A percentile compares a stretch with the other conserved stretches of the same genome.
Conservation (phyloP, 2,329 filamentous ascomycete genomes). For the Trichoderma simmonsii region DNA sequence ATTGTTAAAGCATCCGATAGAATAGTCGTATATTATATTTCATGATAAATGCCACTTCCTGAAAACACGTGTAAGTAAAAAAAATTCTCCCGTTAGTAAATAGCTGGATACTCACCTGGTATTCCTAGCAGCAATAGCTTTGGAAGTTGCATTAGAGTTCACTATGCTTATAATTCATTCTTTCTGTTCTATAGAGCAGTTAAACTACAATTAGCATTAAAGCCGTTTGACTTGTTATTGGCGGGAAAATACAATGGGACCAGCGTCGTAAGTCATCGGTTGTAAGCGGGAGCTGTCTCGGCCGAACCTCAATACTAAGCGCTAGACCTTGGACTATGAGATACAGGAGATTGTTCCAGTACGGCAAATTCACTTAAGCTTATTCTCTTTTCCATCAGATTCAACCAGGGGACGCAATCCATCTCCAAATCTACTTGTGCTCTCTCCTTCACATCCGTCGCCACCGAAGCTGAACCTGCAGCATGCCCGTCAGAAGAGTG, state of each 20-base stretch:
- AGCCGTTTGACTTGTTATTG: not conserved
- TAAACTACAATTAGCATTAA: not conserved
- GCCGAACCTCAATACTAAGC: not conserved
- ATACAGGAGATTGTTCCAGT: not conserved
- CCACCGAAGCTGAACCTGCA: not conserved
- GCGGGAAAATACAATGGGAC: not conserved
- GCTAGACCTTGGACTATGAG: not conserved
- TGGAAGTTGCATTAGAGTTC: too few relatives aligned
- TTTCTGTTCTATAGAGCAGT: not conserved
- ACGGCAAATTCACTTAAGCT: not conserved
- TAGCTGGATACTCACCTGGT: too few relatives aligned
- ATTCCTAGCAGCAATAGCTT: rapidly evolving
- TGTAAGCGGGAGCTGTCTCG: not conserved
- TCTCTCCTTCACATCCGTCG: not conserved
- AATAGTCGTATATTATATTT: not conserved
- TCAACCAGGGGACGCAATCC: not conserved
- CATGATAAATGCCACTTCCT: not conserved
- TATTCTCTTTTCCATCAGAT: not conserved
- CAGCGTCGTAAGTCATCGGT: not conserved
- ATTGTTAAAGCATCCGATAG: not conserved
- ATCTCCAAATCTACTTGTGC: not conserved
- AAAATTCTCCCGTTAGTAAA: too few relatives aligned
- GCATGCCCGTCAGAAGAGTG: not conserved
- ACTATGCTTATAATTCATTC: too few relatives aligned
- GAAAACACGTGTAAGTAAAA: too few relatives aligned